Conservation (phyloP, 257 asterid genomes). For the Nicotiana attenuata region DNA sequence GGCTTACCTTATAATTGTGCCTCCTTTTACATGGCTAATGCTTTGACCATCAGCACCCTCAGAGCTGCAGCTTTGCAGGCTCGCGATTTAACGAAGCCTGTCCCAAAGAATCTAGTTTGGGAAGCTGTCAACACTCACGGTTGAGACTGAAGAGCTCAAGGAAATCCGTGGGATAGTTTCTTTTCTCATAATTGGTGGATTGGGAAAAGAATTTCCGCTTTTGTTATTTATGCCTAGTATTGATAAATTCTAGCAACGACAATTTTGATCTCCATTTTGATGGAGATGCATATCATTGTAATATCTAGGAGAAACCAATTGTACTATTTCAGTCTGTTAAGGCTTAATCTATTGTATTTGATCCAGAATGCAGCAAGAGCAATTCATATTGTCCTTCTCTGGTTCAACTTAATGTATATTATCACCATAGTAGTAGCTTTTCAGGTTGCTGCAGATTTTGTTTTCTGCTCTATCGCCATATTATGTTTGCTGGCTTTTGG, state of each 20-base stretch:
- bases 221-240: background rate
- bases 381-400: background rate
- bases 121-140: constrained; percentile 86
- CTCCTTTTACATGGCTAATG: constrained; percentile 69
- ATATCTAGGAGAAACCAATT: background rate
- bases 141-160: constrained; percentile 21
- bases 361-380: background rate
- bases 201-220: background rate
- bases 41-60: constrained; percentile 45
- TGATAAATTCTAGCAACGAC: background rate
- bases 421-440: background rate
- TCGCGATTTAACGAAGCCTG: constrained; percentile 54
- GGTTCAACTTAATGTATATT: background rate
- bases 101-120: constrained; percentile 76
- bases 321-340: background rate
- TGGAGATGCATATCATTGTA: background rate
- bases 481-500: background rate
- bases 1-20: constrained; percentile 54
- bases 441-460: background rate
- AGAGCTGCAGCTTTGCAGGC: constrained; percentile 75
- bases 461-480: background rate
- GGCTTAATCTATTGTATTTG: background rate
- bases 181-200: background rate
- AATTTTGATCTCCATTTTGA: background rate
- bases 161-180: background rate